These are phyloP conservation scores for Tuber aestivum DNA, from an alignment of 495 filamentous ascomycete species.

Conservation along the genomic window DNA sequence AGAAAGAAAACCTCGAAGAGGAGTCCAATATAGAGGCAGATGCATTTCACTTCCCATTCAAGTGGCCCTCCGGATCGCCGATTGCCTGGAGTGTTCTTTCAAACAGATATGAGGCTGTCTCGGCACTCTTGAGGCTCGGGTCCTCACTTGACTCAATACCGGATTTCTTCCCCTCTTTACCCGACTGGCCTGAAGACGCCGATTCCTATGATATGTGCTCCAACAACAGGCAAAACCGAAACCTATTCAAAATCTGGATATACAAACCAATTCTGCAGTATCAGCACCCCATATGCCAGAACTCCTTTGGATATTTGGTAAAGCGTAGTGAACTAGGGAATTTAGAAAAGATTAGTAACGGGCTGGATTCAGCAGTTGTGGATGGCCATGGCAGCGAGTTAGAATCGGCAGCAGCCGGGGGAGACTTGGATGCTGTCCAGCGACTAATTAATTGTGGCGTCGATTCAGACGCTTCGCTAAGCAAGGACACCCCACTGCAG, in stretches of 20 bases:
- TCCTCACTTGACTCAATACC: slow-evolving; percentile 9
- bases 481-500: not conserved
- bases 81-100: slow-evolving; percentile 23
- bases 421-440: slow-evolving; percentile 6
- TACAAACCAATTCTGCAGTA: slow-evolving; percentile 4
- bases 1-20: slow-evolving; percentile 8
- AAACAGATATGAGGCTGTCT: slow-evolving; percentile 10
- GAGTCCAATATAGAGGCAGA: slow-evolving; percentile 12
- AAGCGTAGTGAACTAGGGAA: not conserved
- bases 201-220: not conserved
- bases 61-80: slow-evolving; percentile 26
- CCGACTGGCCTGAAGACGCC: slow-evolving; percentile 6
- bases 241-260: slow-evolving; percentile 6
- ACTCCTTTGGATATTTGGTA: not conserved
- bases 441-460: slow-evolving; percentile 6
- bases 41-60: slow-evolving; percentile 20
- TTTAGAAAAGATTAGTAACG: not conserved
- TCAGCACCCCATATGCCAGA: not conserved
- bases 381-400: not conserved
- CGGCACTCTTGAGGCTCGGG: slow-evolving; percentile 8
- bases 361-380: not conserved
- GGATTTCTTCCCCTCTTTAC: slow-evolving; percentile 15
- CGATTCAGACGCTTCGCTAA: not conserved
- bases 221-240: not conserved
- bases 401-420: not conserved